phyloP scores from a whole-genome alignment of 2,329 filamentous ascomycete genomes.

The Hypomyces perniciosus region DNA sequence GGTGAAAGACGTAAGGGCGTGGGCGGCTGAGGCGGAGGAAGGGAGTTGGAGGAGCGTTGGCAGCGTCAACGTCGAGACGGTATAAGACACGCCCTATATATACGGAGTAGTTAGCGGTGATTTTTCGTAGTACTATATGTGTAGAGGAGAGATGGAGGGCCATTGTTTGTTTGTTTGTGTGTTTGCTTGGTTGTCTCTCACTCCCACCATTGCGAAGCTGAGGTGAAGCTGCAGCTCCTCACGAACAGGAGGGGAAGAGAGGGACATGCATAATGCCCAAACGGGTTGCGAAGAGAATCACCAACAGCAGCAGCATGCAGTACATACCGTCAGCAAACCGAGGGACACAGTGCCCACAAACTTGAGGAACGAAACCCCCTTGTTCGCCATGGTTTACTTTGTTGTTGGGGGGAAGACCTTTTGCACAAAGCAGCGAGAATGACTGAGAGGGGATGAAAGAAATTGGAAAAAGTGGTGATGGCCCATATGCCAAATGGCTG shows the following conservation, averaged over 20 bases:
- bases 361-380: conserved; percentile 72
- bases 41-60: conserved; percentile 77
- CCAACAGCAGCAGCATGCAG: background rate
- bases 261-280: background rate
- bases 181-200: background rate
- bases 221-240: background rate
- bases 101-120: conserved; percentile 1
- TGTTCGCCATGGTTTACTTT: conserved; percentile 52
- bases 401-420: background rate
- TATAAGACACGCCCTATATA: conserved; percentile 77
- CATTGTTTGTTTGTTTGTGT: background rate
- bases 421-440: background rate
- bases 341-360: conserved; percentile 89
- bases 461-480: background rate
- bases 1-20: conserved; percentile 64
- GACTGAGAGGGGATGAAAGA: background rate
- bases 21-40: conserved; percentile 63
- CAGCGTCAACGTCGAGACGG: conserved; percentile 69
- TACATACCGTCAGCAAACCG: conserved; percentile 76
- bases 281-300: background rate
- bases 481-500: too few relatives aligned
- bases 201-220: background rate
- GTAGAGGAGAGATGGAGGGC: background rate
- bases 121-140: background rate
- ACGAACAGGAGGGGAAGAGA: background rate